Evolutionary conservation across 352 stramenopile species (phyloP).

Genomic region (Globisporangium rhizosaccharum): DNA sequence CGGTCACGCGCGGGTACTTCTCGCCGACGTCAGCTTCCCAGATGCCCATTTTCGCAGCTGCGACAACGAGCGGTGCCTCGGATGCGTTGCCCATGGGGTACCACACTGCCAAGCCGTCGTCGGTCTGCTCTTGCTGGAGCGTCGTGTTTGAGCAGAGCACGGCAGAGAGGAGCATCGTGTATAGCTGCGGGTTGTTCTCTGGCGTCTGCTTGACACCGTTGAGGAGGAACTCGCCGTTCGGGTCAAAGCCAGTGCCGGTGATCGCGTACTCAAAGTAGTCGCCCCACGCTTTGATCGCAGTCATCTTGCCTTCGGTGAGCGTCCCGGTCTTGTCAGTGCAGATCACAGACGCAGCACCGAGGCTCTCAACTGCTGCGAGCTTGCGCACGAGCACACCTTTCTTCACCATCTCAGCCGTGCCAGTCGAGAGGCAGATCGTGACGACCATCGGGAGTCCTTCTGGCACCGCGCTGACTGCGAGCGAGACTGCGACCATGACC

Average conservation of each 20-base stretch:
- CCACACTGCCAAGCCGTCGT: conserved; percentile 17
- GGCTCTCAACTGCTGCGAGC: conserved; percentile 44
- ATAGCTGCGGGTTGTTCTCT: conserved; percentile 22
- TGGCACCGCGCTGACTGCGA: conserved; percentile 38
- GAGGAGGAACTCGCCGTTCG: conserved; percentile 19
- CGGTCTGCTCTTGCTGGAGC: conserved; percentile 20
- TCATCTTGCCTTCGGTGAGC: conserved; percentile 73
- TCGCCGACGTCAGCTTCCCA: conserved; percentile 18
- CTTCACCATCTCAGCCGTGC: conserved; percentile 31
- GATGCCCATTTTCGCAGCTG: conserved; percentile 35
- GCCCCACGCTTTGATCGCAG: conserved; percentile 34
- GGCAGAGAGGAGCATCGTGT: conserved; percentile 23
- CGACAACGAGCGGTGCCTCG: conserved; percentile 36
- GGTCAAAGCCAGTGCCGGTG: conserved; percentile 29
- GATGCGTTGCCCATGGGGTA: conserved; percentile 30
- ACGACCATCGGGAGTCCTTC: conserved; percentile 35
- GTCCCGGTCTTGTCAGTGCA: conserved; percentile 91
- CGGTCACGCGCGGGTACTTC: conserved; percentile 51
- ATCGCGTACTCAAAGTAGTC: conserved; percentile 31
- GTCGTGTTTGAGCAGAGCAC: conserved; percentile 47
- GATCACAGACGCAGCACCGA: conserved; percentile 80
- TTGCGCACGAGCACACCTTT: conserved; percentile 54
- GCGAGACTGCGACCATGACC: conserved; percentile 87
- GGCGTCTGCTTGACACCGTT: conserved; percentile 18
- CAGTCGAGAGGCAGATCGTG: conserved; percentile 35